Percentiles rank a stretch among this genome's conserved stretches.
These are phyloP conservation scores for Solanum acaule DNA, from an alignment of 257 asterid genomes.

Conservation along the genomic window DNA sequence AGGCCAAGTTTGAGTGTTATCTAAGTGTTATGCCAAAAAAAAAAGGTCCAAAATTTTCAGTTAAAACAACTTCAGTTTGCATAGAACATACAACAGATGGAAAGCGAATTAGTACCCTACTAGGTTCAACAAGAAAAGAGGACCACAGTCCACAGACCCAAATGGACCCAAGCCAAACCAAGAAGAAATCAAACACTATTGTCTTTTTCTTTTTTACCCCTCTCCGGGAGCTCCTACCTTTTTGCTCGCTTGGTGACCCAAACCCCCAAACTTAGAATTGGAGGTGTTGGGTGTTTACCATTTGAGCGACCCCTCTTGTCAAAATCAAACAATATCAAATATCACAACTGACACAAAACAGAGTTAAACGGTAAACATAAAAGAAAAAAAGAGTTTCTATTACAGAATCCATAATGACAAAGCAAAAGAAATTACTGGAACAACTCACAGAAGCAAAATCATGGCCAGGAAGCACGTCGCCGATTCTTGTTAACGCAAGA, in stretches of 20 bases:
- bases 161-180: background rate
- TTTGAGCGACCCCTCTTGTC: background rate
- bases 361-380: background rate
- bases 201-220: background rate
- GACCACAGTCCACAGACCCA: background rate
- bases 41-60: background rate
- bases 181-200: background rate
- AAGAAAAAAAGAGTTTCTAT: too few relatives aligned
- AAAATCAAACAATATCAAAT: background rate
- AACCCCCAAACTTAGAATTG: background rate
- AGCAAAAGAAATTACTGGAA: background rate
- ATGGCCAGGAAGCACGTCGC: conserved; percentile 61
- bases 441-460: conserved; percentile 72
- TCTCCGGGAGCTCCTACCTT: background rate
- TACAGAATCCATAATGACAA: background rate
- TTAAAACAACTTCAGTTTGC: background rate
- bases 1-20: background rate
- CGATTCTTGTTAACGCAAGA: conserved; percentile 31
- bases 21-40: background rate
- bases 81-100: background rate
- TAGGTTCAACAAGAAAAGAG: background rate
- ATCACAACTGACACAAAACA: background rate
- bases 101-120: background rate
- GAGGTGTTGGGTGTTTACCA: background rate
- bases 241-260: background rate